Conservation (phyloP, 2,329 filamentous ascomycete species). For the Fusarium metavorans region DNA sequence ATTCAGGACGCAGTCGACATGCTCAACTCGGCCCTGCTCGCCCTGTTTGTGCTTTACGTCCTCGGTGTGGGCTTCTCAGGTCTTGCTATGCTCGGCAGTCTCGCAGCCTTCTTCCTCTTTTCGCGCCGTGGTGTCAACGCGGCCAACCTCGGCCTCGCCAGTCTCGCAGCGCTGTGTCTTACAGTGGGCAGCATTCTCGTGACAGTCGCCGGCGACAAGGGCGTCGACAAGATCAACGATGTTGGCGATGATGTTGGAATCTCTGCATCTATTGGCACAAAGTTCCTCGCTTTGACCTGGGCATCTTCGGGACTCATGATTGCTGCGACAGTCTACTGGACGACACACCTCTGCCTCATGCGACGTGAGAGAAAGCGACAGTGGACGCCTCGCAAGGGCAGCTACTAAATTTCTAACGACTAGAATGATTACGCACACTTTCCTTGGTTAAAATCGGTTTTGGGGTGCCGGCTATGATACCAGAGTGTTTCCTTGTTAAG, state of each 20-base stretch:
- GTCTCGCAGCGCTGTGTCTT: constrained; percentile 53
- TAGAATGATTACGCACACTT: constrained; percentile 28
- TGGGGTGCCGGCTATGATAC: constrained; percentile 32
- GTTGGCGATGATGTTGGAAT: constrained; percentile 59
- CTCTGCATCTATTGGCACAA: constrained; percentile 55
- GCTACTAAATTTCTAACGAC: constrained; percentile 35
- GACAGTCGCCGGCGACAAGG: constrained; percentile 56
- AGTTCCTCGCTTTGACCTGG: constrained; percentile 62
- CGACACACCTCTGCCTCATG: constrained; percentile 47
- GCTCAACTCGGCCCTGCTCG: constrained; percentile 63
- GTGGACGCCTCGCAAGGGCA: constrained; percentile 46
- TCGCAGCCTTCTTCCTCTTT: constrained; percentile 52
- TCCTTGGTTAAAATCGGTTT: constrained; percentile 1
- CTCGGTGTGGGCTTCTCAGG: constrained; percentile 57
- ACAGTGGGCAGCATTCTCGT: constrained; percentile 57
- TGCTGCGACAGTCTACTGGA: constrained; percentile 56
- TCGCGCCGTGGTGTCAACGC: constrained; percentile 43
- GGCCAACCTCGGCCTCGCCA: constrained; percentile 53
- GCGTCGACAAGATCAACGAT: constrained; percentile 56
- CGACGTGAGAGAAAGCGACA: constrained; percentile 44
- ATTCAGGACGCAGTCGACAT: constrained; percentile 61
- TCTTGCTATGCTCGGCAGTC: constrained; percentile 56
- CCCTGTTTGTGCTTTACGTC: constrained; percentile 62
- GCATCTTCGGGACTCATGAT: constrained; percentile 60
- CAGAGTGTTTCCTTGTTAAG: constrained; percentile 26